Evolutionary conservation across 108 stramenopile species (phyloP).

Genomic region (Fragilaria crotonensis): DNA sequence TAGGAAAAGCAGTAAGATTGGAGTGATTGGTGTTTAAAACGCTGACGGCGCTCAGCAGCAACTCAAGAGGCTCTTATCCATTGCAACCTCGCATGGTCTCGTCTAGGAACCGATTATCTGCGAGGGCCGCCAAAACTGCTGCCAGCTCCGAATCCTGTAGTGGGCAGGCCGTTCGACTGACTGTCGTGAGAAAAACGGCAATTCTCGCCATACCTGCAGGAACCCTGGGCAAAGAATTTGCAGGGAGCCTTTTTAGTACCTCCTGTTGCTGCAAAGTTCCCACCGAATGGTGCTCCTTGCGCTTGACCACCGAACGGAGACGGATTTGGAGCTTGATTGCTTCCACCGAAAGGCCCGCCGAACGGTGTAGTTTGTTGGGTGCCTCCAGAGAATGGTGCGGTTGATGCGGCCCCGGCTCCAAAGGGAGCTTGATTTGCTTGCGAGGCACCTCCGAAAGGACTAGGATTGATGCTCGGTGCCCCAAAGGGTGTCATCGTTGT

Average conservation of each 20-base stretch:
- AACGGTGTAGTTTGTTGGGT: not conserved
- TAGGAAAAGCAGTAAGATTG: slow-evolving; percentile 84
- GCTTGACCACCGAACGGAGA: too few relatives aligned
- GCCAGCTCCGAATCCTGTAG: not conserved
- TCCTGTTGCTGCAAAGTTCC: slow-evolving; percentile 15
- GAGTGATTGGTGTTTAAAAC: slow-evolving; percentile 86
- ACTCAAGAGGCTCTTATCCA: slow-evolving; percentile 64
- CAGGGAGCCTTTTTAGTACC: slow-evolving; percentile 9
- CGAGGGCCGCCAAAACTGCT: not conserved
- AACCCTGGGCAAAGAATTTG: slow-evolving; percentile 62
- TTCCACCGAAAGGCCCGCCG: too few relatives aligned
- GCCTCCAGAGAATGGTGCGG: slow-evolving; percentile 14
- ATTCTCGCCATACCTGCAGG: slow-evolving; percentile 54
- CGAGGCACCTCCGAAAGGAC: slow-evolving; percentile 1
- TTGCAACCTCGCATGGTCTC: not conserved
- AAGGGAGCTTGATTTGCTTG: slow-evolving; percentile 17
- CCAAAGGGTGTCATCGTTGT: not conserved
- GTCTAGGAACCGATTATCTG: not conserved
- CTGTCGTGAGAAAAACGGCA: slow-evolving; percentile 61
- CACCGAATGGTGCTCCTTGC: too few relatives aligned
- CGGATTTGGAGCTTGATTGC: too few relatives aligned
- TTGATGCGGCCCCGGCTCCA: slow-evolving; percentile 8
- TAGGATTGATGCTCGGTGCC: not conserved
- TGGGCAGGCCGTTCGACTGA: not conserved
- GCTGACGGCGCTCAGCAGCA: slow-evolving; percentile 89